phyloP scores from a whole-genome alignment of 169 alveolate genomes.

The Eimeria necatrix region DNA sequence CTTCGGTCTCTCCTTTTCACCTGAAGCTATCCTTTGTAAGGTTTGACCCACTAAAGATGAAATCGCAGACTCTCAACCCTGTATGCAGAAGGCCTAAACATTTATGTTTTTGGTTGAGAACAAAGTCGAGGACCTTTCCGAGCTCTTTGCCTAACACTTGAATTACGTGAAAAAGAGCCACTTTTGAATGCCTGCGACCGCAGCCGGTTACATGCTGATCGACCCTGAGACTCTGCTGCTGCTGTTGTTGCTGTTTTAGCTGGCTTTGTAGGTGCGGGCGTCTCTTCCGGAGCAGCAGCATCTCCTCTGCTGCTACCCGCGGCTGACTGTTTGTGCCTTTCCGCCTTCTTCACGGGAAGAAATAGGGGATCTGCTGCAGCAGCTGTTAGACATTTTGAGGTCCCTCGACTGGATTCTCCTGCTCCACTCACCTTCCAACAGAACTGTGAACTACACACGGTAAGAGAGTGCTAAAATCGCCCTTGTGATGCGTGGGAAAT shows the following conservation, averaged over 20 bases:
- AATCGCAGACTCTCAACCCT: background rate
- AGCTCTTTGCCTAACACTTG: no score
- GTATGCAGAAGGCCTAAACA: no score
- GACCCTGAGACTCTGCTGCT: background rate
- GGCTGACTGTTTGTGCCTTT: conserved; percentile 8
- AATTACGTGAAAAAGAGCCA: no score
- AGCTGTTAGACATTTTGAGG: conserved; percentile 75
- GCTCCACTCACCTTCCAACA: conserved; percentile 73
- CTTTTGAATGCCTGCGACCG: no score
- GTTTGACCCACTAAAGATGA: background rate
- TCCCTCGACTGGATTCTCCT: conserved; percentile 75
- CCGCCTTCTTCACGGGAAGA: background rate
- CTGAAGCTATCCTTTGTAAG: conserved; percentile 55
- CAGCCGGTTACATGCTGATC: no score
- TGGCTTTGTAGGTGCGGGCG: conserved; percentile 38
- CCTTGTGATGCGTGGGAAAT: background rate
- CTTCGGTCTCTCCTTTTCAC: conserved; percentile 41
- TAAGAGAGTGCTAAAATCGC: background rate
- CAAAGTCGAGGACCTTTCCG: no score
- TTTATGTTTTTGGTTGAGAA: no score
- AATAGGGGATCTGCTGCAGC: background rate
- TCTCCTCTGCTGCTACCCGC: conserved; percentile 55
- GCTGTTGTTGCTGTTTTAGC: conserved; percentile 9
- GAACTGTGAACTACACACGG: conserved; percentile 80
- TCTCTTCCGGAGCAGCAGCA: conserved; percentile 39